Base-by-base conservation (phyloP, 2,329 filamentous ascomycete genomes). In the Colletotrichum neosansevieriae region DNA sequence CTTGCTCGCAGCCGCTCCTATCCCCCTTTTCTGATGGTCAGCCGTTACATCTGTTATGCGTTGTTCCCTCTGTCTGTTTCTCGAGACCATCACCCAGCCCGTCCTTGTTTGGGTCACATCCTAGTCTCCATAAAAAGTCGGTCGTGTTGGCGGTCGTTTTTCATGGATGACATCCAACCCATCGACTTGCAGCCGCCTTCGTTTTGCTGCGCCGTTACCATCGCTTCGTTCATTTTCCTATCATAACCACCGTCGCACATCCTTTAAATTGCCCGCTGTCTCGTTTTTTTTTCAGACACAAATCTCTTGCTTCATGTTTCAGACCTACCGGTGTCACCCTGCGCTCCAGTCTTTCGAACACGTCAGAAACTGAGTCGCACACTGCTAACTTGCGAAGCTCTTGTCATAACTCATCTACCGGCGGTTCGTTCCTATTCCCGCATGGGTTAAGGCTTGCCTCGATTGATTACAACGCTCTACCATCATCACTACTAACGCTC, bases 141-240 rank as follows among this genome's bases (percentile, higher is more conserved):
- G 36, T 32, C 29, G 29, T 38, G 29, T 47, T 58, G 53, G 60
- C 38, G 15, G 44, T 47, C 29, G 13, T 32, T 53, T 54, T 42
- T 42, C 61, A 54, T 66, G 61, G 53, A 60, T 60, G 49, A 38
- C 47, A 42, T 60, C 56, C 58, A 45, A 21, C 47, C 36, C 38
- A 49, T 64, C 21, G 47, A 64, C 65, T 64, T 47, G 53, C 65
- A 49, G 60, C 47, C 45, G 29, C 49, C 58, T 56, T 51, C 17
- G 17, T 32, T 50, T 53, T 51, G 38, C 65, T 34, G 40, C 60
- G 47, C 53, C 47, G n/a, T 53, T 32, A 51, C 60, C 65, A 51
- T 67, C 50, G 32, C 40, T 53, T 67, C 60, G 53, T 64, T 67
- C 53, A 44, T 67, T 67, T 67, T 38, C 38, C 60, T 36, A 36